Percentiles rank a stretch among this genome's conserved stretches.
phyloP scores from a whole-genome alignment of 371 early-diverging fungal genomes.

The Zychaea mexicana region DNA sequence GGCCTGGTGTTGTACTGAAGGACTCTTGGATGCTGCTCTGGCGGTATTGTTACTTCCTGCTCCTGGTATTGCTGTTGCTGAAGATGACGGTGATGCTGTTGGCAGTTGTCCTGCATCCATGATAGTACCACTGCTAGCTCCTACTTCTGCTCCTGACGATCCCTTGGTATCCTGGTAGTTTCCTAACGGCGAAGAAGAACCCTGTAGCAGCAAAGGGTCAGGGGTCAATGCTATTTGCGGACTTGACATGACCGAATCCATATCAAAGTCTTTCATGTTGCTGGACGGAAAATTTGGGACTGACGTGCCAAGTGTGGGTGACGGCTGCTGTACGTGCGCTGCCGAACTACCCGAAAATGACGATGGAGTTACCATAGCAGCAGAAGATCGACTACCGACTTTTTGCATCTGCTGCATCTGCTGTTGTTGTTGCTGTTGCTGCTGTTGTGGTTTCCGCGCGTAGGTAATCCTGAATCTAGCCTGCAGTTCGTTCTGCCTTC shows the following conservation, averaged over 20 bases:
- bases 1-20: not conserved
- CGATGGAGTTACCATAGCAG: slow-evolving; percentile 2
- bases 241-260: not conserved
- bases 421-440: not conserved
- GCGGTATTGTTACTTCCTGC: not conserved
- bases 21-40: slow-evolving; percentile 1
- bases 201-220: not conserved
- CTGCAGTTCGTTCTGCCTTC: slow-evolving; percentile 28
- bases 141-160: not conserved
- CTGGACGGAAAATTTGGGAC: slow-evolving; percentile 12
- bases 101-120: too few relatives aligned
- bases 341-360: slow-evolving; percentile 6
- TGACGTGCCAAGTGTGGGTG: slow-evolving; percentile 12
- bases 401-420: not conserved
- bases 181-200: not conserved
- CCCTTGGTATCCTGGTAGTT: not conserved
- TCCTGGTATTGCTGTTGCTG: not conserved
- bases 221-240: not conserved
- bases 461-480: slow-evolving; percentile 36
- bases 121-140: too few relatives aligned
- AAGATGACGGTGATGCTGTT: not conserved
- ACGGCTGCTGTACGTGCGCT: not conserved
- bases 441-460: slow-evolving; percentile 18
- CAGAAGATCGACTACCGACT: not conserved
- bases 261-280: not conserved